These are phyloP conservation scores for Zygoascus meyerae DNA, from an alignment of 1,139 yeast genomes.

Conservation along the genomic window DNA sequence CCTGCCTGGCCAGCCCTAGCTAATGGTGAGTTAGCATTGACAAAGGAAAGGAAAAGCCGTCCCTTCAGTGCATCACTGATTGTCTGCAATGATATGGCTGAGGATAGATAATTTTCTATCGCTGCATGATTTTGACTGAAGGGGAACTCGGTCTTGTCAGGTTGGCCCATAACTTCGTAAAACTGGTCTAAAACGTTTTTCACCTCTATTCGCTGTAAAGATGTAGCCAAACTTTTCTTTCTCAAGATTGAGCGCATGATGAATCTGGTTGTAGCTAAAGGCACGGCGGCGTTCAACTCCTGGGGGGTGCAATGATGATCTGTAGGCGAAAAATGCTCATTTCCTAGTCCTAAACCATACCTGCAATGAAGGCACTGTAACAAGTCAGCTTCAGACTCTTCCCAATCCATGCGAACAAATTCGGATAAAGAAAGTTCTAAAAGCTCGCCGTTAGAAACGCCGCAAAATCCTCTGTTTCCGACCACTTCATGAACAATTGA, in stretches of 20 bases:
- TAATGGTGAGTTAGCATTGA: slow-evolving; percentile 33
- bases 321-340: slow-evolving; percentile 46
- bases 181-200: slow-evolving; percentile 67
- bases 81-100: slow-evolving; percentile 46
- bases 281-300: slow-evolving; percentile 44
- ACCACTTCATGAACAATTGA: slow-evolving; percentile 64
- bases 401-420: slow-evolving; percentile 43
- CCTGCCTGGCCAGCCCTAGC: slow-evolving; percentile 46
- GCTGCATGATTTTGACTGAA: slow-evolving; percentile 37
- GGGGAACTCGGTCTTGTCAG: slow-evolving; percentile 37
- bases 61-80: slow-evolving; percentile 60
- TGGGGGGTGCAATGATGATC: slow-evolving; percentile 57
- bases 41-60: slow-evolving; percentile 37
- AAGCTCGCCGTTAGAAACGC: slow-evolving; percentile 55
- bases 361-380: slow-evolving; percentile 75
- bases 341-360: slow-evolving; percentile 59
- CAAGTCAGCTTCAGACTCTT: slow-evolving; percentile 50
- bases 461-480: slow-evolving; percentile 67
- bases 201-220: slow-evolving; percentile 52
- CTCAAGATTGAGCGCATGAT: slow-evolving; percentile 58
- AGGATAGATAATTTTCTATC: slow-evolving; percentile 49
- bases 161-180: slow-evolving; percentile 68
- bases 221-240: slow-evolving; percentile 53
- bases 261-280: slow-evolving; percentile 53
- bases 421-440: slow-evolving; percentile 54